These are phyloP conservation scores for Fragilaria crotonensis DNA, from an alignment of 108 stramenopile species.

Conservation along the genomic window DNA sequence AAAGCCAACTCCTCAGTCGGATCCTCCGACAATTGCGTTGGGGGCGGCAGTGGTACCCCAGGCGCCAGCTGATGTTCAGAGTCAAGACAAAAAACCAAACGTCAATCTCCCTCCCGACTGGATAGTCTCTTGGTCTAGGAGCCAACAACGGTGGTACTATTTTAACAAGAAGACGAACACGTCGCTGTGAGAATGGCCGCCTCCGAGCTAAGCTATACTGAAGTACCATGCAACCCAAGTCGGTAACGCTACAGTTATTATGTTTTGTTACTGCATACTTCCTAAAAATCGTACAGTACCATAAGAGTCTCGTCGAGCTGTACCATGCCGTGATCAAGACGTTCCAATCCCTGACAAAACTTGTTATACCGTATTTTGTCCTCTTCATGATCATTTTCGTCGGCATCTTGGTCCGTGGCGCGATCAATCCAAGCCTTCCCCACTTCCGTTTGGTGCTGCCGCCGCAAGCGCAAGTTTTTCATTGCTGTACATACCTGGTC, in stretches of 20 bases:
- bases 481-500: slow-evolving; percentile 56
- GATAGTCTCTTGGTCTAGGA: slow-evolving; percentile 74
- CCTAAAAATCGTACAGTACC: slow-evolving; percentile 51
- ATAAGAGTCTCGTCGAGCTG: slow-evolving; percentile 78
- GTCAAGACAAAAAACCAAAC: slow-evolving; percentile 50
- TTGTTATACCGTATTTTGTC: slow-evolving; percentile 56
- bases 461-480: slow-evolving; percentile 49
- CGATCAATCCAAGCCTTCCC: slow-evolving; percentile 81
- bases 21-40: neutral
- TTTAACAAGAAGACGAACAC: slow-evolving; percentile 64
- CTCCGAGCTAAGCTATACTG: no score
- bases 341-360: slow-evolving; percentile 73
- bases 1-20: neutral
- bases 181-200: slow-evolving; percentile 71
- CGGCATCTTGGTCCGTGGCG: slow-evolving; percentile 53
- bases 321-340: slow-evolving; percentile 54
- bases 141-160: slow-evolving; percentile 77
- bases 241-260: no score
- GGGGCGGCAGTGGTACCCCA: neutral
- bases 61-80: slow-evolving; percentile 31
- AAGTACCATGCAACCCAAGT: neutral
- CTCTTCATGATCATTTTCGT: slow-evolving; percentile 66
- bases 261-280: no score
- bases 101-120: slow-evolving; percentile 63
- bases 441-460: slow-evolving; percentile 75